Evolutionary conservation across 768 basidiomycete genomes (phyloP).

Genomic region (Tulasnella sp.): DNA sequence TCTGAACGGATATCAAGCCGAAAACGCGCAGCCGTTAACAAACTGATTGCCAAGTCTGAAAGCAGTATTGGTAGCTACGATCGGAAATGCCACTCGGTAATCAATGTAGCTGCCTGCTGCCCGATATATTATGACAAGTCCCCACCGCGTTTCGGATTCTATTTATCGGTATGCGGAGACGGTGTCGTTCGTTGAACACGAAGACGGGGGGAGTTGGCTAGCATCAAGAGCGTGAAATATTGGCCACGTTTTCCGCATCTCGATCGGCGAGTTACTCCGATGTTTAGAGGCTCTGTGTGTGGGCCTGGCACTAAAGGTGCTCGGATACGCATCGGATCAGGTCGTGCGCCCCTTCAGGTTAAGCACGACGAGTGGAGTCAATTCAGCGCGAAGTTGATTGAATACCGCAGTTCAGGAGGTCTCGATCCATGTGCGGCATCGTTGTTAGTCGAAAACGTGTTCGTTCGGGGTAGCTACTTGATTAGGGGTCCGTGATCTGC

Average conservation of each 20-base stretch:
- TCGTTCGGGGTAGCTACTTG: not conserved
- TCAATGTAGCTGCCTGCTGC: not conserved
- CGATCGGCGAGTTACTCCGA: not conserved
- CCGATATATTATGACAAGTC: not conserved
- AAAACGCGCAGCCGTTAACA: too few species aligned
- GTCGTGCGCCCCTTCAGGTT: not conserved
- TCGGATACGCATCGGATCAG: not conserved
- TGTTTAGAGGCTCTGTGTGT: not conserved
- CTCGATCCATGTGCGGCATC: not conserved
- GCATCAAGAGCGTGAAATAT: not conserved
- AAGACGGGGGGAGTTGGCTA: not conserved
- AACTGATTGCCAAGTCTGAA: too few species aligned
- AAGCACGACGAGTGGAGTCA: not conserved
- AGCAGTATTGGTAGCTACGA: too few species aligned
- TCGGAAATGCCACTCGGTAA: not conserved
- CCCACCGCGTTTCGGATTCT: not conserved
- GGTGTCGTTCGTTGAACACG: not conserved
- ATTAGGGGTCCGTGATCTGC: not conserved
- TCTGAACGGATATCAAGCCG: too few species aligned
- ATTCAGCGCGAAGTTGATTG: not conserved
- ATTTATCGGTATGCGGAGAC: not conserved
- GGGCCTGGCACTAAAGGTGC: not conserved
- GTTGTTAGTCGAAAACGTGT: not conserved
- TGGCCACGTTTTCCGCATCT: not conserved
- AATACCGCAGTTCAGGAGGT: not conserved